Conservation (phyloP, 2,329 filamentous ascomycete species). For the Remersonia thermophila region DNA sequence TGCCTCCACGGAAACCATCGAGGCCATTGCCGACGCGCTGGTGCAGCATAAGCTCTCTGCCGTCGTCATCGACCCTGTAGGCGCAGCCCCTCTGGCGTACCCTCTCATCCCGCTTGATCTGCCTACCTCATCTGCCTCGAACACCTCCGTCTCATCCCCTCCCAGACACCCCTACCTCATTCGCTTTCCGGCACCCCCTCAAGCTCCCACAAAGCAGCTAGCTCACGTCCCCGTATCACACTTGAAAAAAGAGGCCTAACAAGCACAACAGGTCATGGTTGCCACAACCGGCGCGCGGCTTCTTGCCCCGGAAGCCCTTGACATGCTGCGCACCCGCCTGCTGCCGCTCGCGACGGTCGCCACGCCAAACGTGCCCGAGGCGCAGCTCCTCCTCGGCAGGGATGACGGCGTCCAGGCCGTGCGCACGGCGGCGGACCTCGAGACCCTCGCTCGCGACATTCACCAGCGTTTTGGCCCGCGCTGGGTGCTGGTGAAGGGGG, state of each 20-base stretch:
- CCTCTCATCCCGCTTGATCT: too few relatives aligned
- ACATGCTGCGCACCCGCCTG: conserved; percentile 44
- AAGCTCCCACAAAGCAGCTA: neutral
- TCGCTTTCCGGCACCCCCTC: neutral
- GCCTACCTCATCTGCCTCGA: too few relatives aligned
- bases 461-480: conserved; percentile 53
- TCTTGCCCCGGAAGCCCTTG: conserved; percentile 52
- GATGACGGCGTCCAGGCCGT: conserved; percentile 27
- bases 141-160: too few relatives aligned
- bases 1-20: conserved; percentile 57
- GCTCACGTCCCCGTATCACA: conserved; percentile 2
- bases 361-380: conserved; percentile 70
- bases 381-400: conserved; percentile 47
- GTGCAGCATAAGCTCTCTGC: conserved; percentile 41
- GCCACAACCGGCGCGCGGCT: conserved; percentile 66
- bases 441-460: conserved; percentile 53
- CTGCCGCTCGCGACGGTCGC: conserved; percentile 56
- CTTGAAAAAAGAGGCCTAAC: neutral
- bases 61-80: conserved; percentile 65
- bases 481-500: conserved; percentile 81
- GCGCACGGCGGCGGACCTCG: conserved; percentile 50
- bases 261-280: conserved; percentile 64
- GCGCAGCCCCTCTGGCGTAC: conserved; percentile 8
- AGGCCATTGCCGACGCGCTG: conserved; percentile 54
- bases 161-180: too few relatives aligned